Conservation (phyloP, 306 rosid genomes). For the Malus asiatica region DNA sequence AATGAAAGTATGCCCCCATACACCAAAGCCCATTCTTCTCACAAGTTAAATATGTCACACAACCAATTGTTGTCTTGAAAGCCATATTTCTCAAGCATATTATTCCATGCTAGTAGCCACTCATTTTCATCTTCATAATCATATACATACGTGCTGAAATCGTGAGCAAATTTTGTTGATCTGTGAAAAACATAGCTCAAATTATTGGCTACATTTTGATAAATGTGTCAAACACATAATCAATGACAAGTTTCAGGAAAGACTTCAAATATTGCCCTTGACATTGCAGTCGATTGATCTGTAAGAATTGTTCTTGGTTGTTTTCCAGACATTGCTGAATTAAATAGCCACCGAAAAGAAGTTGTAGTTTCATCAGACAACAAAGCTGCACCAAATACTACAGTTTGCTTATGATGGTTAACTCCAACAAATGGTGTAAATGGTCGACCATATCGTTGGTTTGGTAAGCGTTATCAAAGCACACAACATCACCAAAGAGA, state of each 20-base stretch:
- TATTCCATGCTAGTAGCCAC: not conserved
- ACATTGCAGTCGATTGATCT: too few species aligned
- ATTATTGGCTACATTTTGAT: not conserved
- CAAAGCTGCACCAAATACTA: too few species aligned
- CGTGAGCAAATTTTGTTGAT: not conserved
- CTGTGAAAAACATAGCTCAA: not conserved
- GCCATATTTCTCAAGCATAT: not conserved
- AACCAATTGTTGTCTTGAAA: not conserved
- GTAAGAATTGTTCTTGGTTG: too few species aligned
- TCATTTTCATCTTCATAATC: slow-evolving; percentile 5
- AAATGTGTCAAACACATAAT: not conserved
- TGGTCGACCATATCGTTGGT: too few species aligned
- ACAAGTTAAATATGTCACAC: not conserved
- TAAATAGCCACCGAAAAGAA: too few species aligned
- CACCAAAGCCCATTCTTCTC: not conserved
- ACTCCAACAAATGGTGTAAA: too few species aligned
- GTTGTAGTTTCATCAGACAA: too few species aligned
- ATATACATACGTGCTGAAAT: not conserved
- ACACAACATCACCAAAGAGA: too few species aligned
- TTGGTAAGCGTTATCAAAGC: too few species aligned
- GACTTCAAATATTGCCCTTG: too few species aligned
- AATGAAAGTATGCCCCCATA: not conserved
- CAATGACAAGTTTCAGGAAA: not conserved
- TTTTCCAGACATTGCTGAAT: too few species aligned
- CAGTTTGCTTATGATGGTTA: too few species aligned